phyloP scores from a whole-genome alignment of 768 basidiomycete species.

The Pleurotus djamor region DNA sequence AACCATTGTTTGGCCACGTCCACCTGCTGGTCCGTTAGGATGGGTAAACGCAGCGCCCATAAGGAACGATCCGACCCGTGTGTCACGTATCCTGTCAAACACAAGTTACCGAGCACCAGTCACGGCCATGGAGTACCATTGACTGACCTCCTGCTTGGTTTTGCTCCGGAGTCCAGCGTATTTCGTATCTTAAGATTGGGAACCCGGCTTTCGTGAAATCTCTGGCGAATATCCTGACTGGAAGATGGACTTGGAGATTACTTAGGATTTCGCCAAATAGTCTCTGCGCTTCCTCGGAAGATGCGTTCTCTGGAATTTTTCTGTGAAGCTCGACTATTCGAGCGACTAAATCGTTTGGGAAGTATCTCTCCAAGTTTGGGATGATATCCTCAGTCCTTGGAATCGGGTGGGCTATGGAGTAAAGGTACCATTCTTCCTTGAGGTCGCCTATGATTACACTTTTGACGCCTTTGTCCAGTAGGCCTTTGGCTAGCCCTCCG shows the following conservation, averaged over 20 bases:
- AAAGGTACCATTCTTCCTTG: constrained; percentile 76
- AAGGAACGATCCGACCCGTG: constrained; percentile 64
- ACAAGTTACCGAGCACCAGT: background rate
- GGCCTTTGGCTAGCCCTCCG: constrained; percentile 52
- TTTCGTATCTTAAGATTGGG: constrained; percentile 66
- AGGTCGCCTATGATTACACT: constrained; percentile 69
- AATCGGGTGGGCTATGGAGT: constrained; percentile 68
- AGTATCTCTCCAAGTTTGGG: constrained; percentile 61
- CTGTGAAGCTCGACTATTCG: constrained; percentile 44
- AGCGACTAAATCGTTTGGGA: constrained; percentile 43
- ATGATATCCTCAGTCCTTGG: constrained; percentile 45
- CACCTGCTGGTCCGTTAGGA: constrained; percentile 43
- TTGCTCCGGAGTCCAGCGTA: constrained; percentile 69
- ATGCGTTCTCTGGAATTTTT: constrained; percentile 35
- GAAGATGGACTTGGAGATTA: constrained; percentile 66
- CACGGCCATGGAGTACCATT: background rate
- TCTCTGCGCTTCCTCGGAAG: constrained; percentile 37
- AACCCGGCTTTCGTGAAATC: constrained; percentile 57
- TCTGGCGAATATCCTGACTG: constrained; percentile 57
- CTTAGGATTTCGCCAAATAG: constrained; percentile 61
- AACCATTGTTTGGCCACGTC: constrained; percentile 56
- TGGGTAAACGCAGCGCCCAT: constrained; percentile 58
- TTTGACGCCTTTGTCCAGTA: constrained; percentile 55
- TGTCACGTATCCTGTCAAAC: constrained; percentile 57
- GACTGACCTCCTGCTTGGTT: constrained; percentile 48